Conservation (phyloP, 768 basidiomycete species). For the Leccinum uliginosum region DNA sequence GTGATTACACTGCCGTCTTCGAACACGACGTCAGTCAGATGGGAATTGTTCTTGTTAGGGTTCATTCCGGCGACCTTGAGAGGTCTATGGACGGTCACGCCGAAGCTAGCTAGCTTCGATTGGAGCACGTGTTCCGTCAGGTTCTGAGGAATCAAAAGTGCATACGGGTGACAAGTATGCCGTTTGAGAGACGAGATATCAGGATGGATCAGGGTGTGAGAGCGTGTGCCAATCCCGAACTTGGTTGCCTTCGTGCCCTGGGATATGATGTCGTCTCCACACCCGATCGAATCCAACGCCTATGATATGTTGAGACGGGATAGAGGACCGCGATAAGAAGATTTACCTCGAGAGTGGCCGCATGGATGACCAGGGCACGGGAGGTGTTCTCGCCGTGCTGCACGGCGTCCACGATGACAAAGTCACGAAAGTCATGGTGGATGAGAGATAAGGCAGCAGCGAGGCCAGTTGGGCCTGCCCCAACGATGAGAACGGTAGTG, state of each 20-base stretch:
- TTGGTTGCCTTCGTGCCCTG: conserved; percentile 32
- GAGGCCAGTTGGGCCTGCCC: not conserved
- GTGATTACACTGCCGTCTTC: not conserved
- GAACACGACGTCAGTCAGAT: not conserved
- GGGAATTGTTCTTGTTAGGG: not conserved
- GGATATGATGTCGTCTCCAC: conserved; percentile 36
- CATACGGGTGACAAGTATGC: conserved; percentile 44
- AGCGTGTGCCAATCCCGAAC: conserved; percentile 31
- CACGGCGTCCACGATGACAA: not conserved
- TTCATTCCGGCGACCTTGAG: not conserved
- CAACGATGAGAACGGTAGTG: not conserved
- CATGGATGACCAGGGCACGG: conserved; percentile 46
- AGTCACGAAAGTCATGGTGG: not conserved
- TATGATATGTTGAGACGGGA: conserved; percentile 14
- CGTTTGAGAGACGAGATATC: conserved; percentile 34
- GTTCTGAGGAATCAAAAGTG: conserved; percentile 42
- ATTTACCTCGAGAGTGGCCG: conserved; percentile 50
- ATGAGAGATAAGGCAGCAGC: not conserved
- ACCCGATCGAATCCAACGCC: conserved; percentile 43
- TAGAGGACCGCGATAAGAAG: not conserved
- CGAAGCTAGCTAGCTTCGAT: not conserved
- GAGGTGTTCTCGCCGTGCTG: conserved; percentile 32
- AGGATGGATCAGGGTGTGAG: conserved; percentile 21
- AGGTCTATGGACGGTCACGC: not conserved
- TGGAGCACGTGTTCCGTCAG: conserved; percentile 40